These are phyloP conservation scores for Tritrichomonas musculus DNA, from an alignment of 208 protist species.

Conservation along the genomic window DNA sequence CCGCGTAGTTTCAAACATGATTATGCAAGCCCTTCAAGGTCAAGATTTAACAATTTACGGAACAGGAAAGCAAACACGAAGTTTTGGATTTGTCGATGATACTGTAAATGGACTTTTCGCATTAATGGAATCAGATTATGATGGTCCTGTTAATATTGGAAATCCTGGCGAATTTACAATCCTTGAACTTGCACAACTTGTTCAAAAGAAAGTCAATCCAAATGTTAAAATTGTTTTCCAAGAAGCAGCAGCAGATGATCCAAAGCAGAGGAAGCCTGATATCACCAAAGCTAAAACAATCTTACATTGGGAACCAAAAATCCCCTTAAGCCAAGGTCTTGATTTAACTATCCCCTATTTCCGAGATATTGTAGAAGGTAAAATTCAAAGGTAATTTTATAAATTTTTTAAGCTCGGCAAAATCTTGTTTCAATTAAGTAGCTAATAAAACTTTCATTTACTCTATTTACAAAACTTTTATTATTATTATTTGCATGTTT, in stretches of 20 bases:
- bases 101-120: conserved; percentile 41
- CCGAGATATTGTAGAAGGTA: not conserved
- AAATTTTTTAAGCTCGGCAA: too few relatives aligned
- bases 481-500: too few relatives aligned
- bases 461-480: too few relatives aligned
- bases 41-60: conserved; percentile 76
- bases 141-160: conserved; percentile 54
- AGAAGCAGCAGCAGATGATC: conserved; percentile 47
- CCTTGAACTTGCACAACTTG: conserved; percentile 42
- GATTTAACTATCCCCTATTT: not conserved
- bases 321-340: not conserved
- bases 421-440: too few relatives aligned
- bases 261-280: conserved; percentile 49
- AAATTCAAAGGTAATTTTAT: not conserved
- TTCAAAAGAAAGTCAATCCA: conserved; percentile 38
- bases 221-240: conserved; percentile 34
- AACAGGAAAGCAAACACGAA: conserved; percentile 70
- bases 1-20: conserved; percentile 83
- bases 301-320: not conserved
- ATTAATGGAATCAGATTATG: conserved; percentile 45
- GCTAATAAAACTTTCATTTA: too few relatives aligned
- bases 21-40: conserved; percentile 61
- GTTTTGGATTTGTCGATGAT: conserved; percentile 62
- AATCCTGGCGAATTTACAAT: conserved; percentile 59
- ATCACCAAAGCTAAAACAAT: conserved; percentile 46